phyloP scores from a whole-genome alignment of 2,329 filamentous ascomycete species.

The Aspergillus transmontanensis region DNA sequence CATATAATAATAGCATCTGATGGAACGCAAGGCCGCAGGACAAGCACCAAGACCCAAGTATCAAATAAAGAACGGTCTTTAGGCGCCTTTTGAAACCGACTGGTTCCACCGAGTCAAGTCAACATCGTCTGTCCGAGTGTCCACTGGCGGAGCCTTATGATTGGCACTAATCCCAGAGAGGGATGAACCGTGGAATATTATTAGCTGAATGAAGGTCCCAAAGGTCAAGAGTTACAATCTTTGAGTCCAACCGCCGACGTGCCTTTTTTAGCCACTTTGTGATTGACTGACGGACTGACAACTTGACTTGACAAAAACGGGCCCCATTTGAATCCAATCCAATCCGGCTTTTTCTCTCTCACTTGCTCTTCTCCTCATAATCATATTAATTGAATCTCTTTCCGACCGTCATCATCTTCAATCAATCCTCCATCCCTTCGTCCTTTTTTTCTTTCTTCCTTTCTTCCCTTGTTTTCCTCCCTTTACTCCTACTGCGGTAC shows the following conservation, averaged over 20 bases:
- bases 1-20: background rate
- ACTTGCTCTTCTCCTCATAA: background rate
- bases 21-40: background rate
- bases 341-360: background rate
- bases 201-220: background rate
- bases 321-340: conserved; percentile 8
- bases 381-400: background rate
- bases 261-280: conserved; percentile 4
- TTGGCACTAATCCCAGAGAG: conserved; percentile 7
- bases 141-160: conserved; percentile 9
- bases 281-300: conserved; percentile 7
- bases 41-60: background rate
- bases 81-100: conserved; percentile 25
- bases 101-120: conserved; percentile 18
- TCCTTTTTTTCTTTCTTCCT: background rate
- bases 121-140: background rate
- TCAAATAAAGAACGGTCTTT: conserved; percentile 9
- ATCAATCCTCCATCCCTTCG: background rate
- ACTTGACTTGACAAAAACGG: conserved; percentile 13
- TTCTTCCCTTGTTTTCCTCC: conserved; percentile 5
- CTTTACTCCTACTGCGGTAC: background rate
- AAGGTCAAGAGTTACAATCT: background rate
- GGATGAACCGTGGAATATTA: conserved; percentile 7
- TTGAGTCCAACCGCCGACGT: conserved; percentile 1
- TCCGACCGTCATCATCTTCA: background rate